These are phyloP conservation scores for Eucalyptus cloeziana DNA, from an alignment of 345 rosid species.

Conservation along the genomic window DNA sequence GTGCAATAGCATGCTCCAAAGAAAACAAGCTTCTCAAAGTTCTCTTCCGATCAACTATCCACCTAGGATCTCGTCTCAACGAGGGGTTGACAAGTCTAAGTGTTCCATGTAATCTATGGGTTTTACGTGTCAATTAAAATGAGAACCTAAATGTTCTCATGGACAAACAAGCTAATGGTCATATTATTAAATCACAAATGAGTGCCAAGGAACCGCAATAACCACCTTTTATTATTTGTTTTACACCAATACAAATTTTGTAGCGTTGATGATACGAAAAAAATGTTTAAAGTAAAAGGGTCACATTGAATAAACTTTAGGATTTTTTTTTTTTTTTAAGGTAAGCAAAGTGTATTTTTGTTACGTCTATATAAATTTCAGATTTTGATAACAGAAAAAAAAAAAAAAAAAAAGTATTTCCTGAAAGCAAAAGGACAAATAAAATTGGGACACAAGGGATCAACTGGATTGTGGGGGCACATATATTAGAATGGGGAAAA, in stretches of 20 bases:
- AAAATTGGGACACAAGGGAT: background rate
- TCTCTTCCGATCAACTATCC: too few relatives aligned
- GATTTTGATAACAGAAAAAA: background rate
- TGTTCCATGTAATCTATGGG: background rate
- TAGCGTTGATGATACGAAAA: rapidly evolving
- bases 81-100: too few relatives aligned
- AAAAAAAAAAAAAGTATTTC: rapidly evolving
- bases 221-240: too few relatives aligned
- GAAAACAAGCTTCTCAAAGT: too few relatives aligned
- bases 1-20: too few relatives aligned
- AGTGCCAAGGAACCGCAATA: background rate
- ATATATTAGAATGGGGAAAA: background rate
- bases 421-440: background rate
- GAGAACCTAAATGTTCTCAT: background rate
- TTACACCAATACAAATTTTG: background rate
- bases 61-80: rapidly evolving
- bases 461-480: background rate
- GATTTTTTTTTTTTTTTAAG: background rate
- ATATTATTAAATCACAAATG: rapidly evolving
- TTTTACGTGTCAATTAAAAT: rapidly evolving
- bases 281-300: background rate
- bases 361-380: background rate
- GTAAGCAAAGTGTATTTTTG: background rate
- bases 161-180: background rate
- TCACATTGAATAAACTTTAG: background rate